Evolutionary conservation across 2,329 filamentous ascomycete genomes (phyloP), one percentile per base, ranked within the genome.

Genomic region (Bertia moriformis): DNA sequence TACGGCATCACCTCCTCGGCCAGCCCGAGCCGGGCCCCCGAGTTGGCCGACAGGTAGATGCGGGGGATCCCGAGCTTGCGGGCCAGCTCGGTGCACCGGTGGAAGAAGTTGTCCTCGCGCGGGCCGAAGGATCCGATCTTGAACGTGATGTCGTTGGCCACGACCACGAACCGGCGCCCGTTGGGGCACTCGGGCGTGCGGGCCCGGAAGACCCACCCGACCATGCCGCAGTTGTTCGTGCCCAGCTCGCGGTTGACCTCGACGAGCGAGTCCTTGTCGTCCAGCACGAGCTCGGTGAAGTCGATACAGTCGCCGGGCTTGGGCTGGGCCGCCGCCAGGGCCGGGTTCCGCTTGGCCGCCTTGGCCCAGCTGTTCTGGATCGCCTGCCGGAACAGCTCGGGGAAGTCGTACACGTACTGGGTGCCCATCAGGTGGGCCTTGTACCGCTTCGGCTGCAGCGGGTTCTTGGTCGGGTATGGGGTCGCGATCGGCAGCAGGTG

Each of bases 101-200:
- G 73, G 78, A 98, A 98, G 76, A 94, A 98, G 52, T 84, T 82
- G 62, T 98, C 91, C 66, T 98, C 91, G 62, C 82, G 80, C 29
- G 91, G 91, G 39, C 91, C 91, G 58, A 98, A 98, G 2, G 86
- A 94, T 53, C 91, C 91, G 58, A 96, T 98, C 71, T 93, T 93
- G 73, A 86, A 96, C n/a, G 91, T 98, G 59, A 98, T 98, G 56
- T 98, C 91, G 71, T 98, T 98, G 71, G 91, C 88, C 45, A 98
- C 81, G 47, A 98, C 85, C 56, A 98, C 78, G 63, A 96, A 95
- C 55, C 83, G 84, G 49, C 91, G 78, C 42, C 91, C 91, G 46
- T 76, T 73, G 42, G 91, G 89, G 58, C 96, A 98, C 61, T 98
- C 91, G 7, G 91, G 91, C 1, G 91, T 96, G 57, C 78, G 86